Conservation (phyloP, 2,329 filamentous ascomycete genomes). For the Rhynchosporium secalis region DNA sequence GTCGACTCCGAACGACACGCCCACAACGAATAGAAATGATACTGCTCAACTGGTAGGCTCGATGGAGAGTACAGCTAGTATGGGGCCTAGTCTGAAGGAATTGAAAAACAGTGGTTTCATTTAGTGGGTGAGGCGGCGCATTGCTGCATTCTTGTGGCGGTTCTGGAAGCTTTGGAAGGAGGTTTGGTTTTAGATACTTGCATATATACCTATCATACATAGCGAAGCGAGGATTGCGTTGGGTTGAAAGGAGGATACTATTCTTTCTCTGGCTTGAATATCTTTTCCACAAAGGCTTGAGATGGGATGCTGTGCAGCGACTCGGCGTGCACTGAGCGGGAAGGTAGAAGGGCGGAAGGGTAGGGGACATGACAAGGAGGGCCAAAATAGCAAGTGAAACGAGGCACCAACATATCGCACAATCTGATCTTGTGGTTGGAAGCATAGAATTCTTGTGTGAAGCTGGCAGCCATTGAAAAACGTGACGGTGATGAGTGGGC, state of each 20-base stretch:
- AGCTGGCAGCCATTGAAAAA: no score
- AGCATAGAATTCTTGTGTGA: no score
- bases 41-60: background rate
- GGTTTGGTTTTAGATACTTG: background rate
- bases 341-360: background rate
- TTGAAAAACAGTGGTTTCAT: background rate
- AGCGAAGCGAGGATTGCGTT: background rate
- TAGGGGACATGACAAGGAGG: background rate
- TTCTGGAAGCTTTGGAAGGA: background rate
- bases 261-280: background rate
- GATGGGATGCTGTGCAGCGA: background rate
- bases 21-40: background rate
- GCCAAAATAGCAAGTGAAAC: background rate
- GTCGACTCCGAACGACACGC: background rate
- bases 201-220: constrained; percentile 5
- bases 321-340: constrained; percentile 2
- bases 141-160: background rate
- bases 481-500: no score
- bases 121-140: background rate
- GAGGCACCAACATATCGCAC: no score
- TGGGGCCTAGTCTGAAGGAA: background rate
- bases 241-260: background rate
- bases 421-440: no score
- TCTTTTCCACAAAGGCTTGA: background rate
- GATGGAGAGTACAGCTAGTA: constrained; percentile 10